These are phyloP conservation scores for Fusarium sp. DNA, from an alignment of 2,329 filamentous ascomycete species.

Conservation along the genomic window DNA sequence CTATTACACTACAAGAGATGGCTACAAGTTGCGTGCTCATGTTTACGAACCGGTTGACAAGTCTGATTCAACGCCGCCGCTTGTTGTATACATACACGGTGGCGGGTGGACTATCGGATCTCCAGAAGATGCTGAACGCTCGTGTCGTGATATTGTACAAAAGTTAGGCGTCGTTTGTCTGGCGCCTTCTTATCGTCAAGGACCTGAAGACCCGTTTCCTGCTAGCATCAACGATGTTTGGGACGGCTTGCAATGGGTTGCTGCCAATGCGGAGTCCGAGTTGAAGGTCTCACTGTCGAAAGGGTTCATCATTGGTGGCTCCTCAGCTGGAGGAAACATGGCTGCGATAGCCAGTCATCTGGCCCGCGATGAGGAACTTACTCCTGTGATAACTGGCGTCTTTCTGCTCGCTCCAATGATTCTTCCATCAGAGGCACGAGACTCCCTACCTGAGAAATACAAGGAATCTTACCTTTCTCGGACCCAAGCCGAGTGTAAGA, in stretches of 20 bases:
- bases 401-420: conserved; percentile 3
- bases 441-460: background rate
- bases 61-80: fast-evolving
- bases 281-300: background rate
- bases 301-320: background rate
- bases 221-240: background rate
- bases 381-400: background rate
- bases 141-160: background rate
- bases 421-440: background rate
- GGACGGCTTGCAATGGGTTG: background rate
- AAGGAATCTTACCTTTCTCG: background rate
- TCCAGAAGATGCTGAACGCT: background rate
- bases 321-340: conserved; percentile 3
- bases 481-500: background rate
- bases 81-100: background rate
- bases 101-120: conserved; percentile 7
- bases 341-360: background rate
- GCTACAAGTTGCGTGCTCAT: background rate
- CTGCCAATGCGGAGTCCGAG: background rate
- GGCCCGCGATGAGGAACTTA: background rate
- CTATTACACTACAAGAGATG: background rate
- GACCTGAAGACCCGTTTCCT: background rate
- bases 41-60: background rate
- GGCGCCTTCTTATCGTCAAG: background rate
- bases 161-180: background rate